Base-by-base conservation (phyloP, 2,329 filamentous ascomycete species). In the Lasiodiplodia theobromae region DNA sequence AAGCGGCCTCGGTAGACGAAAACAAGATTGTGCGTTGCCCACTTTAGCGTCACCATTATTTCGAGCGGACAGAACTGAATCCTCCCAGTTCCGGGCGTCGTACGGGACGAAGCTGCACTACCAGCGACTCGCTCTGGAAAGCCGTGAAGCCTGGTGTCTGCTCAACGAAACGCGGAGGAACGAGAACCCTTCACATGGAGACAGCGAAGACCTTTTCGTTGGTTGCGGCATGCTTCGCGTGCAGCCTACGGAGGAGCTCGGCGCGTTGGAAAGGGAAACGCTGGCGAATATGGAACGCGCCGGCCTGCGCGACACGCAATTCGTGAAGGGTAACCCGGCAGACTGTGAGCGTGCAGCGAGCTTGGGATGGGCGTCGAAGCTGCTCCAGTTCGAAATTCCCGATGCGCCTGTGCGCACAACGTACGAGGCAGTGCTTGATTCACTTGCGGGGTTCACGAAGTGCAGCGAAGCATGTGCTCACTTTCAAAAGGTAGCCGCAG, bases 241-340 rank as follows among this genome's bases (percentile, higher is more conserved):
- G 21, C 56, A 58, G 37, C 56, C 56, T 3, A 40, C 56, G 3
- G 56, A 44, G 5, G 37, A 25, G 3, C 56, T 58, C 5, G 56
- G 56, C 8, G 56, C 34, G 3, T 18, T 58, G 14, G 56, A 58
- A 37, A 58, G 18, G n/a, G 56, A 58, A 21, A 58, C 56, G 18
- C 56, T 58, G 56, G 56, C 56, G 56, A 58, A 28, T 5, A 58
- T 58, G 56, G 56, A 58, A 18, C 21, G 34, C n/a, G 37, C 34
- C n/a, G 56, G 56, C 16, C 21, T 58, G 21, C 34, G 56, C 18
- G 34, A 58, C 21, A 58, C 56, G 12, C 56, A 58, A 8, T 58
- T 58, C 12, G 37, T 58, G 37, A 18, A 58, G 4, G 44, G 56
- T 12, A 2, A 44, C 10, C 4, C 1, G 10, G 34, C 56, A 0